Conservation (phyloP, 768 basidiomycete species). For the Coprinopsis strossmayeri region DNA sequence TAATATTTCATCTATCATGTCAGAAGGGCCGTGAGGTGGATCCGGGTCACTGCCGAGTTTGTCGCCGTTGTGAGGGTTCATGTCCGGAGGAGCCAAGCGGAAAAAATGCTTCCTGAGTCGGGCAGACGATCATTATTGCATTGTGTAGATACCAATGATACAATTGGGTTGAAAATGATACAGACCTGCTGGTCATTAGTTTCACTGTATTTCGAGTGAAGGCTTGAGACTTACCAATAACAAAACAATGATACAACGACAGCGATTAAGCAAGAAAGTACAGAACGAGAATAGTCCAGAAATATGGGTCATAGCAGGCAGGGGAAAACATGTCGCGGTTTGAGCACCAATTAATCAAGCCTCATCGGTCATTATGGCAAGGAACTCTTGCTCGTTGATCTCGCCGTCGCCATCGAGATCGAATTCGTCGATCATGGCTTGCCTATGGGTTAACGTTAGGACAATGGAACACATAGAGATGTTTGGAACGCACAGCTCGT, state of each 20-base stretch:
- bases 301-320: background rate
- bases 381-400: constrained; percentile 94
- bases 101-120: too few species aligned
- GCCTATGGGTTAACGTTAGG: constrained; percentile 39
- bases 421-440: constrained; percentile 99
- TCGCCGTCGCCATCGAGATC: constrained; percentile 98
- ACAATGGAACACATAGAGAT: background rate
- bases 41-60: too few species aligned
- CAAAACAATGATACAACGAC: background rate
- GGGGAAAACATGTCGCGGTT: background rate
- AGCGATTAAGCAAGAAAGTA: background rate
- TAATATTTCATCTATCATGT: too few species aligned
- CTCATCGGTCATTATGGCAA: constrained; percentile 96
- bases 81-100: too few species aligned
- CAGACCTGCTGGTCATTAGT: background rate
- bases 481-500: constrained; percentile 75
- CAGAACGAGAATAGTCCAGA: background rate
- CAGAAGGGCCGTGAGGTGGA: too few species aligned
- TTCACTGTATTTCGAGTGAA: too few species aligned
- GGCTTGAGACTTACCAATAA: background rate
- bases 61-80: too few species aligned
- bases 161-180: background rate
- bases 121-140: too few species aligned
- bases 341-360: constrained; percentile 27
- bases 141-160: too few species aligned